A percentile compares a stretch with the other conserved stretches of the same genome.
These are phyloP conservation scores for Trichoderma sp. DNA, from an alignment of 2,329 filamentous ascomycete genomes.

Conservation along the genomic window DNA sequence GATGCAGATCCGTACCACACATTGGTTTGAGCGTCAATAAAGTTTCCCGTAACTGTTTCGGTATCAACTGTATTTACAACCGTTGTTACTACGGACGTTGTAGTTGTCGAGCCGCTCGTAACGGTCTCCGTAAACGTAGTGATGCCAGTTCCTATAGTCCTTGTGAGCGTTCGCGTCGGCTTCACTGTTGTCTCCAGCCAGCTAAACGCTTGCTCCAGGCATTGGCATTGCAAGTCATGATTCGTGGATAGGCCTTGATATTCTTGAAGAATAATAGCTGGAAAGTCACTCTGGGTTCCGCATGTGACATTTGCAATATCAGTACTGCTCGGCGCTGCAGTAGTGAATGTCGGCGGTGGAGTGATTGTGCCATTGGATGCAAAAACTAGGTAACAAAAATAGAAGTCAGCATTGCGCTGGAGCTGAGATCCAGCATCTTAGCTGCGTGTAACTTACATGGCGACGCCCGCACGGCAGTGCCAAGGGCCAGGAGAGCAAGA, in stretches of 20 bases:
- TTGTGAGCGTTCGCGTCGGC: conserved; percentile 1
- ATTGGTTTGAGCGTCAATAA: background rate
- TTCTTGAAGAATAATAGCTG: background rate
- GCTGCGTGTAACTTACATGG: conserved; percentile 7
- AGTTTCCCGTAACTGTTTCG: conserved; percentile 12
- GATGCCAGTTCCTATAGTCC: conserved; percentile 17
- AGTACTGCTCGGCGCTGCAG: background rate
- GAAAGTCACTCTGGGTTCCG: background rate
- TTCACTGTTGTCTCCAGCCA: conserved; percentile 12
- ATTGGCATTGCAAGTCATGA: conserved; percentile 19
- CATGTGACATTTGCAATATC: background rate
- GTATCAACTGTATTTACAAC: background rate
- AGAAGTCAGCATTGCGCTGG: background rate
- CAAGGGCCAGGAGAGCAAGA: conserved; percentile 13
- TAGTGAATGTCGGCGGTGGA: background rate
- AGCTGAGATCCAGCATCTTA: background rate
- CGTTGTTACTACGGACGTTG: background rate
- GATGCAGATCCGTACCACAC: conserved; percentile 20
- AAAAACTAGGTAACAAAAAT: background rate
- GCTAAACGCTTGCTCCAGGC: conserved; percentile 4
- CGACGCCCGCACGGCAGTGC: conserved; percentile 6
- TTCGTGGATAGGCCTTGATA: conserved; percentile 19
- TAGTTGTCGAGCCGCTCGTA: background rate
- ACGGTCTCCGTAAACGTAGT: conserved; percentile 1
- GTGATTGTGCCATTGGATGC: conserved; percentile 4